Evolutionary conservation across 345 rosid genomes (phyloP), one percentile per base, ranked within the genome.

Genomic region (Raphanus raphanistrum): DNA sequence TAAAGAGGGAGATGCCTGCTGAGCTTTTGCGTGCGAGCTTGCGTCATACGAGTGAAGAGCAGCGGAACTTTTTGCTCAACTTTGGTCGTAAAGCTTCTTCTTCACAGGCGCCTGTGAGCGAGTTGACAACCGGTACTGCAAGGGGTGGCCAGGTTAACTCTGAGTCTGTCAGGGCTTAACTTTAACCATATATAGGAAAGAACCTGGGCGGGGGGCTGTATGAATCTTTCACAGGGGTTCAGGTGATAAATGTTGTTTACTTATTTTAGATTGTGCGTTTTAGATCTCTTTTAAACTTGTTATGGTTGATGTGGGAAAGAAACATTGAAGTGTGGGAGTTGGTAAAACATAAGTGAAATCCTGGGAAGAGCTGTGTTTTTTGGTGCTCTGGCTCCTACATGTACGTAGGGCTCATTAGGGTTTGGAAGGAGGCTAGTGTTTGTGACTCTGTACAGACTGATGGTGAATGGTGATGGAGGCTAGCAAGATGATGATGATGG

Each of bases 1-100:
- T 91, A 74, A 90, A 87, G 83, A 84, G 84, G 36, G 99, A 96
- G 83, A 91, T 96, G 97, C 99, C 99, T 41, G 90, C 90, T 72
- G 99, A 96, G 78, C 96, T 96, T 58, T 77, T 96, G 71, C 94
- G 96, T 17, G 96, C 97, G 9, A 90, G 98, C 75, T 93, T 96
- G 33, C 94, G 92, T 66, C 99, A 93, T 83, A 91, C 99, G 0
- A 92, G 85, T 57, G 96, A 91, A 60, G 76, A 74, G 72, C 98
- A 96, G 84, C 74, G 89, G 81, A 91, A 88, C 72, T 88, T 85
- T 29, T 84, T 96, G 77, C 83, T 89, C 6, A 87, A 82, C 76
- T 90, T 92, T 72, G 91, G 94, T 63, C 95, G 86, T 70, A 91
- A 84, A 50, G 85, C 89, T 13, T n/a, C 55, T 48, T 48, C 55